phyloP scores from a whole-genome alignment of 305 asterid genomes.

The Petunia hybrid region DNA sequence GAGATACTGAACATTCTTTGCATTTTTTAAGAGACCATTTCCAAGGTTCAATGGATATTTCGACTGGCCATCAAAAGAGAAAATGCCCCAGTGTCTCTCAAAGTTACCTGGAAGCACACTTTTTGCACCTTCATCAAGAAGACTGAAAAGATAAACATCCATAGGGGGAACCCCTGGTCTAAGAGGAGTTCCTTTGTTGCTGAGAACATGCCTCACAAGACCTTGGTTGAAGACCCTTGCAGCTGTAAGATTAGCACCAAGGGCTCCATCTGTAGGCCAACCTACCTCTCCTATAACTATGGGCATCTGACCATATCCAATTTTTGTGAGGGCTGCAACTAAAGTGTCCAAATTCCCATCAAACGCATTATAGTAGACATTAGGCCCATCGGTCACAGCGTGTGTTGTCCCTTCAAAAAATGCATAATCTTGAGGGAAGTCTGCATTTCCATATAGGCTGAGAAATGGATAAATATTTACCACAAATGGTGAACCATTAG shows the following conservation, averaged over 20 bases:
- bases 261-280: conserved; percentile 90
- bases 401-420: conserved; percentile 86
- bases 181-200: conserved; percentile 78
- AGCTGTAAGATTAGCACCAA: conserved; percentile 79
- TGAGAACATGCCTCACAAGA: conserved; percentile 61
- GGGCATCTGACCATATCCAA: conserved; percentile 87
- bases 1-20: conserved; percentile 73
- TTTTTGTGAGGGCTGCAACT: conserved; percentile 69
- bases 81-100: conserved; percentile 97
- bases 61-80: conserved; percentile 93
- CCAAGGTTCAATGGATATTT: conserved; percentile 81
- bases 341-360: conserved; percentile 94
- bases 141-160: conserved; percentile 84
- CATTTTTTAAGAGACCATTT: conserved; percentile 69
- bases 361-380: conserved; percentile 78
- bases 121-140: conserved; percentile 86
- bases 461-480: conserved; percentile 92
- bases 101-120: conserved; percentile 85
- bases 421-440: conserved; percentile 95
- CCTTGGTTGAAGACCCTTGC: conserved; percentile 91
- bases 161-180: conserved; percentile 81
- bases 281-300: conserved; percentile 90
- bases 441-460: conserved; percentile 79
- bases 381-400: conserved; percentile 78
- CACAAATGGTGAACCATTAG: conserved; percentile 86